phyloP scores from a whole-genome alignment of 2,329 filamentous ascomycete species.

The Arthrobotrys sphaeroides region DNA sequence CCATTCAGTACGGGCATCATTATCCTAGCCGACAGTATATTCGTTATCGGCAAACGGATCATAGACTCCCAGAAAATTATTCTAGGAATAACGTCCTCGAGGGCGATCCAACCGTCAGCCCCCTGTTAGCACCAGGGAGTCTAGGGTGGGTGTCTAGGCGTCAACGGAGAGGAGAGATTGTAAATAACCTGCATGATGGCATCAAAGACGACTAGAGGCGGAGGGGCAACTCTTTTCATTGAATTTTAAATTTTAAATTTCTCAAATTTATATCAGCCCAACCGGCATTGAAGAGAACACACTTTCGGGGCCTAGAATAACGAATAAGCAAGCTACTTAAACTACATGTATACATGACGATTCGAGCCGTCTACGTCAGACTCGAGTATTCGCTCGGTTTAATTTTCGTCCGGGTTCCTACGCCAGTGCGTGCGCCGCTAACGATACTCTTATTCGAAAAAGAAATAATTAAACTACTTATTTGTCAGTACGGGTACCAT shows the following conservation, averaged over 20 bases:
- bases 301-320: not conserved
- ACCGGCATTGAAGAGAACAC: not conserved
- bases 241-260: not conserved
- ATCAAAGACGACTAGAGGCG: not conserved
- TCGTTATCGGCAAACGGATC: not conserved
- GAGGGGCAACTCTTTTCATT: not conserved
- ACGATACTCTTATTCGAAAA: constrained; percentile 1
- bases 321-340: not conserved
- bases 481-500: not conserved
- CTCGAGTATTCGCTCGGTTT: not conserved
- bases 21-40: constrained; percentile 16
- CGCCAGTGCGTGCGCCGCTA: not conserved
- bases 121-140: not conserved
- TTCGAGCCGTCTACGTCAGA: not conserved
- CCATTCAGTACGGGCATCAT: constrained; percentile 17
- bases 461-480: constrained; percentile 20
- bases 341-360: not conserved
- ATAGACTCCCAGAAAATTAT: not conserved
- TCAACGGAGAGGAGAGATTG: not conserved
- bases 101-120: not conserved
- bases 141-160: not conserved
- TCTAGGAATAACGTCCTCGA: not conserved
- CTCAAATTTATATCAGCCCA: not conserved
- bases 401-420: not conserved
- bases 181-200: not conserved